Base-by-base conservation (phyloP, 108 stramenopile genomes). In the Pseudonitzschia delicatissima region DNA sequence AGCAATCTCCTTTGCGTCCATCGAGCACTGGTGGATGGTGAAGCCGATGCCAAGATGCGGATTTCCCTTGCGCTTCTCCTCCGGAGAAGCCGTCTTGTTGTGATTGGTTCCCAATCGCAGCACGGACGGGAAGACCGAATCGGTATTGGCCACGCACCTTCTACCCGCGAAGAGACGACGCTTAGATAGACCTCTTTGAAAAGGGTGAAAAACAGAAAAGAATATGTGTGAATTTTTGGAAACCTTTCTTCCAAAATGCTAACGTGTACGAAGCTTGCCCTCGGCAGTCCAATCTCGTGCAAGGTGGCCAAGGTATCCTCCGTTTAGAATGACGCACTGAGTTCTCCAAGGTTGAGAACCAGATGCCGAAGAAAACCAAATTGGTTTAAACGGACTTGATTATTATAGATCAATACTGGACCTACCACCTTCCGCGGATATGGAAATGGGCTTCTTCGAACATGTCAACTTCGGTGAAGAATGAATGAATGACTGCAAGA, bases 291-390 rank as follows among this genome's bases (percentile, higher is more conserved):
- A 27, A 25, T 21, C 5, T 39, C 25, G 18, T 61, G 9, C 31
- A 36, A 61, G 11, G 18, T 23, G 39, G 39, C 39, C 12, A 40
- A 42, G 60, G 36, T 61, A 23, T 61, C 21, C 36, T 61, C 47
- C 62, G 31, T 37, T 71, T 61, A 31, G 70, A 71, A 71, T 71
- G 70, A 71, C 70, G 70, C 49, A 50, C 50, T 71, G 70, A 28
- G 63, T 52, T 63, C 62, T 71, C 62, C 61, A 71, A 71, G 62
- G 62, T 31, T 63, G 70, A 71, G 70, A 35, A 55, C 52, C 48
- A 71, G 25, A 64, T 59, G 62, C 70, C 55, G 70, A 71, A 45
- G 58, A 12, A 8, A 55, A 33, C 32, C 53, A 55, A 33, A 17
- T 31, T 12, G 53, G 47, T 21, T 48, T 48, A 48, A 48, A 21